These are phyloP conservation scores for Blastocystis sp. DNA, from an alignment of 352 stramenopile genomes.

Conservation along the genomic window DNA sequence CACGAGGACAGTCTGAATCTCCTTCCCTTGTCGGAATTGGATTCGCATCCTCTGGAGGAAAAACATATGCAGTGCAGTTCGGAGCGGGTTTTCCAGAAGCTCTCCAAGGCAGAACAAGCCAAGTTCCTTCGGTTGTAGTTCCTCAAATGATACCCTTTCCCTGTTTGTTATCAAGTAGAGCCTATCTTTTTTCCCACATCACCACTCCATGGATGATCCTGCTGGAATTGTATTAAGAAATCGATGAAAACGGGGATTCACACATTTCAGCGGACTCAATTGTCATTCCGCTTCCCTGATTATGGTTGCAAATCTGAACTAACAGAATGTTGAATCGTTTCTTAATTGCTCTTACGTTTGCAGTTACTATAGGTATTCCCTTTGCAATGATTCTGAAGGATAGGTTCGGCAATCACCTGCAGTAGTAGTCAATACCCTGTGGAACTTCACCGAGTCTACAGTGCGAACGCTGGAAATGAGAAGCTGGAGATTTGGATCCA, in stretches of 20 bases:
- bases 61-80: slow-evolving; percentile 18
- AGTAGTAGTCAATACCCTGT: not conserved
- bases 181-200: not conserved
- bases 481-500: slow-evolving; percentile 40
- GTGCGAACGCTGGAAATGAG: slow-evolving; percentile 22
- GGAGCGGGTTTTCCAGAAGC: slow-evolving; percentile 17
- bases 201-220: too few relatives aligned
- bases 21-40: too few relatives aligned
- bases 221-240: too few relatives aligned
- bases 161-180: not conserved
- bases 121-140: slow-evolving; percentile 1
- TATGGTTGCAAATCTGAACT: not conserved
- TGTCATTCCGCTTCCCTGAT: not conserved
- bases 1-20: too few relatives aligned
- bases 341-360: slow-evolving; percentile 29
- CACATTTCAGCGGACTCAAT: not conserved
- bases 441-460: not conserved
- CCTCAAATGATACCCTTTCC: not conserved
- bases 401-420: slow-evolving; percentile 18
- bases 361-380: not conserved
- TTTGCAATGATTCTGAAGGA: not conserved
- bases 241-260: slow-evolving; percentile 11
- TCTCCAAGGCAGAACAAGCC: slow-evolving; percentile 2
- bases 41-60: too few relatives aligned
- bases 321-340: not conserved